Base-by-base conservation (phyloP, 108 stramenopile genomes). In the Cyclotella sp. region DNA sequence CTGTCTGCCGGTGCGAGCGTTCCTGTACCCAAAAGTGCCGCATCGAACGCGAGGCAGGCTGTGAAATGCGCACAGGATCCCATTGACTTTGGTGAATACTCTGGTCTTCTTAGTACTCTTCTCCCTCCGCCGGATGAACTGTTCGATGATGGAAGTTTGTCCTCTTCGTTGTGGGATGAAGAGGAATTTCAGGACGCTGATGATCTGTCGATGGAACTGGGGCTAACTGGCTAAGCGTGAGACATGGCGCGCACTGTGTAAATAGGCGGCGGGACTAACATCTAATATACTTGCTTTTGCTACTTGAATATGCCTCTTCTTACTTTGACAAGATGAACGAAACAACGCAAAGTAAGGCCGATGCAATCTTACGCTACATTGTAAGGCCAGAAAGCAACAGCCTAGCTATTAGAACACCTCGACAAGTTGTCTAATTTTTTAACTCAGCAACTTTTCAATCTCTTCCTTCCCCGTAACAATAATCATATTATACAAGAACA, bases 401-500 rank as follows among this genome's bases (percentile, higher is more conserved):
- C 27, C 14, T 28, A 58, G 5, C 4, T 22, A 22, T n/a, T n/a
- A n/a, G n/a, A 58, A 28, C 26, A 10, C 1, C 9, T 18, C 15
- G 1, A 41, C 15, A 6, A 21, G 3, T 28, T 26, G 22, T 45
- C 21, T 46, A 1, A 47, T 8, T 14, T 43, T 18, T 72, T 43
- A 46, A 8, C 55, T 67, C 65, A 79, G 34, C 57, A 82, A 59
- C 57, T 85, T 85, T 3, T 44, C 77, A 34, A 95, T 68, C 64
- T 95, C 94, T 68, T 86, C 72, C 47, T 85, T 84, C 16, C 83
- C 90, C 61, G 78, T 78, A 27, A 89, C 52, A 26, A 87, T 54
- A 69, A 95, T 93, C 81, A 92, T 84, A 12, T 66, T 84, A 12
- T 66, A 90, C 68, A 93, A 73, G 87, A 91, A 95, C 49, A 89